Percentiles rank a stretch among this genome's conserved stretches.
phyloP scores from a whole-genome alignment of 2,329 filamentous ascomycete genomes.

The Ascochyta pisi region DNA sequence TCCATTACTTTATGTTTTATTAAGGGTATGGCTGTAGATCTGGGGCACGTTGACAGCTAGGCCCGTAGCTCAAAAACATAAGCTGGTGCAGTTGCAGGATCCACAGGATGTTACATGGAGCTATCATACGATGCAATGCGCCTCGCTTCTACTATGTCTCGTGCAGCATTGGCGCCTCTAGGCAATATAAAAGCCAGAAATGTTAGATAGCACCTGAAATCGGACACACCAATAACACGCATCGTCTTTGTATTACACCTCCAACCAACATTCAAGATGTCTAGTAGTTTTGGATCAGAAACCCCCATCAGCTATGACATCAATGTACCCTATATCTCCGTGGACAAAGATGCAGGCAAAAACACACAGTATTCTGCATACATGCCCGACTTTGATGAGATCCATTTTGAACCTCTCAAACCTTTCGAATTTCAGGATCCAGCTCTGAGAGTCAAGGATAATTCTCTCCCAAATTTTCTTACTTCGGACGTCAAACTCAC shows the following conservation, averaged over 20 bases:
- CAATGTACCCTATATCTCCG: slow-evolving; percentile 2
- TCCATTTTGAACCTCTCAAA: slow-evolving; percentile 5
- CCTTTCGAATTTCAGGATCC: slow-evolving; percentile 3
- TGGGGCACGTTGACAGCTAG: too few species aligned
- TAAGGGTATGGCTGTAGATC: too few species aligned
- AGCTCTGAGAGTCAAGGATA: neutral
- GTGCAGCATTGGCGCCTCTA: neutral
- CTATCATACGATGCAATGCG: neutral
- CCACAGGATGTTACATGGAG: too few species aligned
- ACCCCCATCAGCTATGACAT: slow-evolving; percentile 4
- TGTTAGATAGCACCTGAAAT: neutral
- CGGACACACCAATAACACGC: neutral
- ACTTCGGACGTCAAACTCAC: neutral
- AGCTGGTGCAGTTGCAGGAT: too few species aligned
- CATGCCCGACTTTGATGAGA: slow-evolving; percentile 2
- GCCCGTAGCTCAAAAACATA: too few species aligned
- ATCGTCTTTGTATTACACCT: neutral
- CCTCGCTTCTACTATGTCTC: neutral
- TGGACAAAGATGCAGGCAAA: neutral
- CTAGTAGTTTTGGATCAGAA: neutral
- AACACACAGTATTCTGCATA: neutral
- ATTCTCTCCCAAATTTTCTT: slow-evolving; percentile 1
- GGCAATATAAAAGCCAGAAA: neutral
- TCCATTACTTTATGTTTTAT: too few species aligned
- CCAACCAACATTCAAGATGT: neutral